phyloP scores from a whole-genome alignment of 768 basidiomycete species.

The Vishniacozyma victoriae region DNA sequence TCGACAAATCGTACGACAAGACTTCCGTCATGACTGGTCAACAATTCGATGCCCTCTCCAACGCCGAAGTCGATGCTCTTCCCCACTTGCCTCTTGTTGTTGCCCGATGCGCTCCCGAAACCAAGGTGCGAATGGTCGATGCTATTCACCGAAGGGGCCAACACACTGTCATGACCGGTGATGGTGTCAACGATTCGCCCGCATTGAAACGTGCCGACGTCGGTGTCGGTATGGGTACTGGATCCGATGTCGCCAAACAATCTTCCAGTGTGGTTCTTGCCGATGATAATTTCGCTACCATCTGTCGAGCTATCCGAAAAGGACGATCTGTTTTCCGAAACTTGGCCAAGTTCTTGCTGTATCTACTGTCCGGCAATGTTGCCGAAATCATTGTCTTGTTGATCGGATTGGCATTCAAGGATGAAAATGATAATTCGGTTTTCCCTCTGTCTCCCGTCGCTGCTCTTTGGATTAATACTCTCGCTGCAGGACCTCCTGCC shows the following conservation, averaged over 20 bases:
- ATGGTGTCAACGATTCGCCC: slow-evolving; percentile 59
- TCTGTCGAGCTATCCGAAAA: slow-evolving; percentile 61
- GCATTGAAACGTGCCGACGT: slow-evolving; percentile 58
- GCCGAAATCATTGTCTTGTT: slow-evolving; percentile 56
- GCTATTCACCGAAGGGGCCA: slow-evolving; percentile 57
- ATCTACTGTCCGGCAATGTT: slow-evolving; percentile 56
- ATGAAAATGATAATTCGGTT: slow-evolving; percentile 51
- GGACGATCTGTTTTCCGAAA: slow-evolving; percentile 60
- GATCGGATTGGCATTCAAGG: slow-evolving; percentile 58
- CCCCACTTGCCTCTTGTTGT: slow-evolving; percentile 56
- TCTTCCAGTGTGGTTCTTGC: slow-evolving; percentile 62
- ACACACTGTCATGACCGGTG: slow-evolving; percentile 58
- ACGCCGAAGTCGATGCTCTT: slow-evolving; percentile 54
- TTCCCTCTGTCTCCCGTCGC: slow-evolving; percentile 58
- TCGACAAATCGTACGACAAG: slow-evolving; percentile 38
- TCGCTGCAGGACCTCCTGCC: slow-evolving; percentile 55
- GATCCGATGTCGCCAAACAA: slow-evolving; percentile 59
- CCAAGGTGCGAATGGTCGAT: slow-evolving; percentile 49
- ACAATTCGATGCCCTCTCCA: slow-evolving; percentile 56
- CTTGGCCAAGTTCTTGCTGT: slow-evolving; percentile 57
- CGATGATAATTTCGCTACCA: slow-evolving; percentile 63
- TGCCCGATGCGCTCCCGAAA: slow-evolving; percentile 55
- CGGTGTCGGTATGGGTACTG: slow-evolving; percentile 60
- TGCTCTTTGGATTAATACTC: slow-evolving; percentile 51
- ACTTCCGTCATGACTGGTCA: slow-evolving; percentile 49